Evolutionary conservation across 495 filamentous ascomycete species (phyloP), one percentile per base, ranked within the genome.

Genomic region (Apiosordaria backusii): DNA sequence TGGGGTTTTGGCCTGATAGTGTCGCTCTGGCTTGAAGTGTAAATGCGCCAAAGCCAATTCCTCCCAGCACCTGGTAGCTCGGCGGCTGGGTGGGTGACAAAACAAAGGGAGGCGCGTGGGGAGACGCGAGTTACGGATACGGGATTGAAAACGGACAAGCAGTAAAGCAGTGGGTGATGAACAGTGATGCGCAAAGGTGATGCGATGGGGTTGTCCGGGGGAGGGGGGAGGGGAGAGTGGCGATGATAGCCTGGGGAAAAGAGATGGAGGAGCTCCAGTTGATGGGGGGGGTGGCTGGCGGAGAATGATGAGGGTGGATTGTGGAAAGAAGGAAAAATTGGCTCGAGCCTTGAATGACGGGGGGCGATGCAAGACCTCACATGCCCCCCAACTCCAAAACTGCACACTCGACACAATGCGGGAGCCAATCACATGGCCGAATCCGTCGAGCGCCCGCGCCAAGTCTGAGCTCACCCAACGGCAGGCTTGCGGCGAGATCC

Each of bases 371-470:
- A 55, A 55, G 52, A 23, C n/a, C 52, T 23, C 52, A 55, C 52
- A 21, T 55, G n/a, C n/a, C n/a, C 52, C 52, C 22, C 52, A 55
- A 21, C 4, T 23, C 52, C 52, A 19, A 55, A 55, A 50, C 6
- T n/a, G 22, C 60, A 40, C 29, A 21, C 7, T 24, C 21, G 27
- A 61, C 26, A 61, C 19, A 61, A 35, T 50, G 19, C 29, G n/a
- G 26, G 26, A 62, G 60, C 60, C 25, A 62, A 62, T 62, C 60
- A 40, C 26, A 45, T 18, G 15, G 24, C n/a, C 60, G 60, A 62
- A 40, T 62, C 60, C n/a, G 9, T 55, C 52, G 7, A 21, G 52
- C 9, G n/a, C 4, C 25, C n/a, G 60, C 35, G 60, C 60, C 60
- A 62, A 62, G 29, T 16, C 26, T 22, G 13, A 3, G 40, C 18